Percentiles rank a stretch among this genome's conserved stretches.
phyloP scores from a whole-genome alignment of 2,329 filamentous ascomycete genomes.

The Talaromyces sp. region DNA sequence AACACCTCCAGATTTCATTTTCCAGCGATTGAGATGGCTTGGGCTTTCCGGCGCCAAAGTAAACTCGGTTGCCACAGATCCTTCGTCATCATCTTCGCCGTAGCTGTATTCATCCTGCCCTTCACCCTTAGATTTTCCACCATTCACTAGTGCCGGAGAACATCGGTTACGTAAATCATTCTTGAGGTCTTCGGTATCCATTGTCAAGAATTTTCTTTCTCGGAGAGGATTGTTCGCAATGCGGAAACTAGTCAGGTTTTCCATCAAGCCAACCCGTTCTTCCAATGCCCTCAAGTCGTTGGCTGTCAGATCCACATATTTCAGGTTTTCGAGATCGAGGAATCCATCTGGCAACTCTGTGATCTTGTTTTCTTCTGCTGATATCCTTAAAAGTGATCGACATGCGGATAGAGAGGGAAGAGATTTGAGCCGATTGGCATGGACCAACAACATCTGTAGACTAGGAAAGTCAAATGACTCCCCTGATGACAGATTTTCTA shows the following conservation, averaged over 20 bases:
- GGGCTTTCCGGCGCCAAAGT: conserved; percentile 43
- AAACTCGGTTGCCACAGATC: conserved; percentile 38
- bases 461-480: conserved; percentile 61
- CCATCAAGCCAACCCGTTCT: conserved; percentile 73
- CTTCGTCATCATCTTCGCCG: conserved; percentile 28
- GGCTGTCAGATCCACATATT: conserved; percentile 74
- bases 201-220: conserved; percentile 79
- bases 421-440: conserved; percentile 69
- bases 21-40: conserved; percentile 28
- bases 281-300: conserved; percentile 78
- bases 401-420: conserved; percentile 74
- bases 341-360: conserved; percentile 73
- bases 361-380: conserved; percentile 78
- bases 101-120: not conserved
- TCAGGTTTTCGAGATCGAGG: conserved; percentile 60
- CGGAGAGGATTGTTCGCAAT: conserved; percentile 85
- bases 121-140: not conserved
- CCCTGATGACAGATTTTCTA: conserved; percentile 51
- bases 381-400: conserved; percentile 66
- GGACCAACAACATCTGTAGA: conserved; percentile 70
- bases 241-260: conserved; percentile 67
- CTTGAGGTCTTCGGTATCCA: conserved; percentile 78
- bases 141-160: conserved; percentile 43
- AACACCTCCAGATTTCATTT: conserved; percentile 40
- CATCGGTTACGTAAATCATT: conserved; percentile 60